Evolutionary conservation across 441 rosid species (phyloP).

Genomic region (Pelargonium cotyledonis): DNA sequence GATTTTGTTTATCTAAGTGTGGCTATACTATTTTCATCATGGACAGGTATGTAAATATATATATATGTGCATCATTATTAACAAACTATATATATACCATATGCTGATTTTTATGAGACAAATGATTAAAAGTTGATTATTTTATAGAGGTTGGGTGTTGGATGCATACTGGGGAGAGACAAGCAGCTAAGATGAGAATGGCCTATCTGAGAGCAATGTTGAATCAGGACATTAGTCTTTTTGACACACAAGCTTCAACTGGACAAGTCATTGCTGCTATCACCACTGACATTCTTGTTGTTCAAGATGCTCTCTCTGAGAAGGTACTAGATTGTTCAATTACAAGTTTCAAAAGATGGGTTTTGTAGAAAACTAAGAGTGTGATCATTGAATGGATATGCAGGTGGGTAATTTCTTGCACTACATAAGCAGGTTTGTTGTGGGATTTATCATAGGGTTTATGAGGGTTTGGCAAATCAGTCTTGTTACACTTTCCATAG

Average conservation of each 20-base stretch:
- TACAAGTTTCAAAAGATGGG: too few relatives aligned
- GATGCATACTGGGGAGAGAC: conserved; percentile 64
- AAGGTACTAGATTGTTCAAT: conserved; percentile 29
- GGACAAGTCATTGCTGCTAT: conserved; percentile 49
- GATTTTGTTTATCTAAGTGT: conserved; percentile 86
- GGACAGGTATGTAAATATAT: conserved; percentile 45
- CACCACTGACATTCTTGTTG: conserved; percentile 48
- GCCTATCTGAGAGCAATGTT: conserved; percentile 42
- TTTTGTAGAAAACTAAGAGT: too few relatives aligned
- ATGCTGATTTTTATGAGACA: too few relatives aligned
- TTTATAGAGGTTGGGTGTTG: conserved; percentile 44
- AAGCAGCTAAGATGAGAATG: conserved; percentile 36
- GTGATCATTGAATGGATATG: background rate
- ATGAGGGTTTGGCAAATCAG: conserved; percentile 88
- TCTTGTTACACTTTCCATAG: conserved; percentile 84
- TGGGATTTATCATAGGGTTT: conserved; percentile 80
- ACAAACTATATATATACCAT: too few relatives aligned
- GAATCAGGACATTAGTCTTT: conserved; percentile 57
- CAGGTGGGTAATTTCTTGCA: conserved; percentile 97
- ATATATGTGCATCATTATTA: too few relatives aligned
- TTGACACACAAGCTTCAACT: conserved; percentile 47
- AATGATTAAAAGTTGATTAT: too few relatives aligned
- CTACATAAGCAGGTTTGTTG: conserved; percentile 77
- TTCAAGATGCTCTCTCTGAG: conserved; percentile 62
- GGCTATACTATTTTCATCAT: conserved; percentile 86